These are phyloP conservation scores for Monosporascus sp. DNA, from an alignment of 2,329 filamentous ascomycete species.

Conservation along the genomic window DNA sequence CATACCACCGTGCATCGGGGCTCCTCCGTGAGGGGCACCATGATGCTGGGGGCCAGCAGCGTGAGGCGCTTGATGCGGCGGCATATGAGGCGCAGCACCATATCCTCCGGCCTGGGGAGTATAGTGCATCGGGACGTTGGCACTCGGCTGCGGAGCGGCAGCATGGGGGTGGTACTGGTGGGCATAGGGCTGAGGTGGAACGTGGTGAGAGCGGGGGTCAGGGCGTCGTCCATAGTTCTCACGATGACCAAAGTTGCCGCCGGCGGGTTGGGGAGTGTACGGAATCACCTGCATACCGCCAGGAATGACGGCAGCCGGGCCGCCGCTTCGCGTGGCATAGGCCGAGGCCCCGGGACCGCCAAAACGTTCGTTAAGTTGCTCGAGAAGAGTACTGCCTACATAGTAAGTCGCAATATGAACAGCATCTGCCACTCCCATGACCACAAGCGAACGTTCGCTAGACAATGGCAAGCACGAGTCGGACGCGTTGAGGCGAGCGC, in stretches of 20 bases:
- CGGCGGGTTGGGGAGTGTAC: slow-evolving; percentile 88
- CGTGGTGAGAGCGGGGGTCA: slow-evolving; percentile 67
- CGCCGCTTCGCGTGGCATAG: slow-evolving; percentile 91
- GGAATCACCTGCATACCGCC: slow-evolving; percentile 99
- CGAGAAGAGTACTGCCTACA: slow-evolving; percentile 93
- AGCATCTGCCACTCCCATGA: slow-evolving; percentile 95
- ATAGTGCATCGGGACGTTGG: slow-evolving; percentile 72
- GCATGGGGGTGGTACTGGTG: slow-evolving; percentile 67
- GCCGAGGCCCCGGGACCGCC: slow-evolving; percentile 95
- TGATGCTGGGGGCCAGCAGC: slow-evolving; percentile 56
- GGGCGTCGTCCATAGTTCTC: slow-evolving; percentile 77
- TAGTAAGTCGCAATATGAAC: slow-evolving; percentile 99
- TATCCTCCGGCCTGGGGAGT: slow-evolving; percentile 74
- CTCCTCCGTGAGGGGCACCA: slow-evolving; percentile 66
- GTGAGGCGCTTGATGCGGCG: slow-evolving; percentile 64
- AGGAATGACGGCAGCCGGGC: slow-evolving; percentile 86
- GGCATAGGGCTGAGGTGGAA: slow-evolving; percentile 71
- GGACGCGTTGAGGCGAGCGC: slow-evolving; percentile 92
- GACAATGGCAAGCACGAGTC: slow-evolving; percentile 92
- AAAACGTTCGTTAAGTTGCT: slow-evolving; percentile 95
- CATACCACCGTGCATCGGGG: slow-evolving; percentile 67
- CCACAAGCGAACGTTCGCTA: slow-evolving; percentile 94
- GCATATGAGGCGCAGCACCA: slow-evolving; percentile 72
- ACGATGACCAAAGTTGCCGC: slow-evolving; percentile 86
- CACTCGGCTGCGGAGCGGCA: slow-evolving; percentile 53